Base-by-base conservation (phyloP, 148 eudicot genomes). In the Fallopia convolvulus region DNA sequence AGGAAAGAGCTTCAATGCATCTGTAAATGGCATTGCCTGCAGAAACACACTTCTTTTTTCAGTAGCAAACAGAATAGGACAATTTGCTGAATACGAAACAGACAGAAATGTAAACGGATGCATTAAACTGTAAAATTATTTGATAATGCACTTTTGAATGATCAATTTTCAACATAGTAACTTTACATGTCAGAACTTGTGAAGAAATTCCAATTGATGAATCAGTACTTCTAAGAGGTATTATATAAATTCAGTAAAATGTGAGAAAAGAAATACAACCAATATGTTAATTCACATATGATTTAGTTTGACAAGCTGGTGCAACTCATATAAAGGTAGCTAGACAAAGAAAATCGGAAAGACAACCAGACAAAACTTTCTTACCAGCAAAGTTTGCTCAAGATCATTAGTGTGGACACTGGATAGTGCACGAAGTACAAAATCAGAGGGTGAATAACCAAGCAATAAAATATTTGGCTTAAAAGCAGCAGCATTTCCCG, bases 21-120 rank as follows among this genome's bases (percentile, higher is more conserved):
- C 99, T 58, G 97, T 84, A 82, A 94, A 94, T 55, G 99, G 99
- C 58, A 94, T 78, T 55, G 92, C 97, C 99, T 94, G 97, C 86
- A 84, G 41, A 70, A 72, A 26, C 72, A 74, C 40, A 50, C 33
- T 21, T 8, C n/a, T 52, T 73, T 33, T 46, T 14, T 36, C 46
- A 68, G 72, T 36, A 39, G 12, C 72, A 17, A 21, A 68, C 42
- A 39, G 0, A 39, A 68, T 30, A 65, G 39, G 20, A 41, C 12
- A 65, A 15, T 36, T 36, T 33, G 6, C 72, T 68, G 46, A 68
- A 17, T 33, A 14, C 8, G 15, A 21, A 36, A 39, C 9, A 17
- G 17, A 68, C 11, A 1, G 21, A 15, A 36, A 65, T 0, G 17
- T 13, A 13, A 30, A 9, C 13, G 41, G n/a, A 32, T 33, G 18